A percentile compares a stretch with the other conserved stretches of the same genome.
These are phyloP conservation scores for Globisporangium okanoganense DNA, from an alignment of 352 stramenopile genomes.

Conservation along the genomic window DNA sequence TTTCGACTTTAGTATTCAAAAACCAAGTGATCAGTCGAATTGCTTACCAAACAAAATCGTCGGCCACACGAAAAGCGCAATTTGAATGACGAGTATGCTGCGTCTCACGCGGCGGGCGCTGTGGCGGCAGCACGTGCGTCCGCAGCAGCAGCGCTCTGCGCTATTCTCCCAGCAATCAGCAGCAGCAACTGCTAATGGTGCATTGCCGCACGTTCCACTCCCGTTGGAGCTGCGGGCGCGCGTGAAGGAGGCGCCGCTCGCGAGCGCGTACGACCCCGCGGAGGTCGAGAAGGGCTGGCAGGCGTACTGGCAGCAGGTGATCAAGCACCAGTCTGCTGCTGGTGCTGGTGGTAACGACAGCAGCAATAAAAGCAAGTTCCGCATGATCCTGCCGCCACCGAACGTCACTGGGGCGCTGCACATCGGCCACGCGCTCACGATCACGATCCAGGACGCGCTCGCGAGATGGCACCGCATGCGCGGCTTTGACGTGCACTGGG, in stretches of 20 bases:
- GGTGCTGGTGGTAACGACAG: not conserved
- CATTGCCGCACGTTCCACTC: slow-evolving; percentile 23
- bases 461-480: slow-evolving; percentile 98
- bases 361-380: slow-evolving; percentile 34
- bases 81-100: slow-evolving; percentile 13
- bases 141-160: slow-evolving; percentile 2
- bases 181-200: not conserved
- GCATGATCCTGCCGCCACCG: slow-evolving; percentile 93
- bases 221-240: slow-evolving; percentile 43
- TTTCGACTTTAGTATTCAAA: too few species aligned
- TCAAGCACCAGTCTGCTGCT: slow-evolving; percentile 22
- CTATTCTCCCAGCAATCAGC: slow-evolving; percentile 8
- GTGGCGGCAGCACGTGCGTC: not conserved
- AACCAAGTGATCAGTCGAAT: too few species aligned
- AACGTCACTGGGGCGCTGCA: slow-evolving; percentile 95
- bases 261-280: slow-evolving; percentile 55
- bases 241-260: slow-evolving; percentile 50
- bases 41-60: slow-evolving; percentile 2
- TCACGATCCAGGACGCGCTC: slow-evolving; percentile 97
- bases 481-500: slow-evolving; percentile 95
- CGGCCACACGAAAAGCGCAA: slow-evolving; percentile 1
- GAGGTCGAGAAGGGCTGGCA: slow-evolving; percentile 70
- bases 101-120: slow-evolving; percentile 11
- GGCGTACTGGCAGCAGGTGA: slow-evolving; percentile 57
- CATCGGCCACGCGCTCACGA: slow-evolving; percentile 98